Base-by-base conservation (phyloP, 441 rosid genomes). In the Capsella rubella region DNA sequence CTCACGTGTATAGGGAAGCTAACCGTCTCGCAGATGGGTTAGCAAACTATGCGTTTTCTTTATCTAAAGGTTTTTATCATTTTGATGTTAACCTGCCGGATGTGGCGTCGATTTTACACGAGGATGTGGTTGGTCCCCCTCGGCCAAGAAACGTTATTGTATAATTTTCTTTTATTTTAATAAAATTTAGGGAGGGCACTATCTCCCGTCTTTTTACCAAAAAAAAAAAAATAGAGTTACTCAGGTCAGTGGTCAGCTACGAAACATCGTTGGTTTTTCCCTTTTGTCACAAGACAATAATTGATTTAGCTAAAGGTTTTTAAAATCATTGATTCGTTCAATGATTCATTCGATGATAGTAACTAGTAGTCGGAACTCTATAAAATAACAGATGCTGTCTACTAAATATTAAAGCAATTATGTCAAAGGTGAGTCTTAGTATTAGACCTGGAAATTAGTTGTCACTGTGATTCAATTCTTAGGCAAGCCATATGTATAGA, bases 281-380 rank as follows among this genome's bases (percentile, higher is more conserved):
- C 10, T 50, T 21, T 50, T 50, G 7, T 47, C 52, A 10, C 18
- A 16, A 47, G 14, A 4, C 29, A 51, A 56, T 34, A 56, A 9
- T 34, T 21, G 62, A 57, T 57, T 32, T 34, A 9, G 28, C 40
- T 8, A n/a, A 56, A 8, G 14, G 32, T 8, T 56, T 8, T 4
- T 0, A n/a, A 31, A 56, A 56, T 35, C 27, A 7, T 9, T 57
- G 10, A 11, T 35, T 16, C 31, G 12, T 37, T 59, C 49, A 13
- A 58, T 58, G 3, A 58, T 57, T 34, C 29, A 57, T 57, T 57
- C 62, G 8, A 57, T 57, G 40, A 57, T 56, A 9, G 13, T 15
- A 56, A 15, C 40, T 8, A 14, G 18, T 8, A 31, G n/a, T 15
- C 16, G 45, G n/a, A 58, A 10, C 28, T 1, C 10, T 58, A 58